Conservation (phyloP, 148 eudicot genomes). For the Camellia sinensis region DNA sequence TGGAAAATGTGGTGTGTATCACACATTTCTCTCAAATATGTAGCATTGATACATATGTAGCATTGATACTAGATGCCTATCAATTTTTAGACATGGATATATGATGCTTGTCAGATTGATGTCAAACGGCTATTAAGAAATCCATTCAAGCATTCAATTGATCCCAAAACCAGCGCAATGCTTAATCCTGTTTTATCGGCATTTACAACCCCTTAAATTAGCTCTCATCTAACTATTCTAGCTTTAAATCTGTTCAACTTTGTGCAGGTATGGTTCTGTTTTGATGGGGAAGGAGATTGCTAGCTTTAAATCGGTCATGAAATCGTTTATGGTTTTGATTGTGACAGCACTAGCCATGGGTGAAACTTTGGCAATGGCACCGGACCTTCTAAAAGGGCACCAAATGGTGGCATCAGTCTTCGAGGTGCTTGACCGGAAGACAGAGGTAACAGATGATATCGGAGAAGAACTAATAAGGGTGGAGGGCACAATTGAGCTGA, state of each 20-base stretch:
- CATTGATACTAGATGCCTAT: not conserved
- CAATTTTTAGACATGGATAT: too few species aligned
- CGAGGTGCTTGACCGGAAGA: slow-evolving; percentile 72
- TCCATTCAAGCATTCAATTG: too few species aligned
- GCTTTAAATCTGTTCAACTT: not conserved
- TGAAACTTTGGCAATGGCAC: slow-evolving; percentile 91
- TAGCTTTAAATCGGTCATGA: slow-evolving; percentile 90
- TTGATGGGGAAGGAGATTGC: slow-evolving; percentile 76
- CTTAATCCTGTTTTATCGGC: too few species aligned
- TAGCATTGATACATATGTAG: not conserved
- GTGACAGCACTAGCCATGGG: slow-evolving; percentile 98
- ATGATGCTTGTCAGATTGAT: too few species aligned
- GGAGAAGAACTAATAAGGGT: slow-evolving; percentile 77
- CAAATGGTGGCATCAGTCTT: slow-evolving; percentile 94
- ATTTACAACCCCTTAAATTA: too few species aligned
- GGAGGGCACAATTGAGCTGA: slow-evolving; percentile 81
- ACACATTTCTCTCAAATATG: not conserved
- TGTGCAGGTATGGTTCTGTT: slow-evolving; percentile 81
- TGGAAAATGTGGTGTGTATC: not conserved
- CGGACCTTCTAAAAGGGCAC: slow-evolving; percentile 86
- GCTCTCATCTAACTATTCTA: too few species aligned
- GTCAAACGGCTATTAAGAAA: too few species aligned
- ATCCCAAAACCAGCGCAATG: too few species aligned
- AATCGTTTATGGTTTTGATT: slow-evolving; percentile 89
- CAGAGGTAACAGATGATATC: slow-evolving; percentile 53